These are phyloP conservation scores for Testicularia cyperi DNA, from an alignment of 1,284 basidiomycete genomes.

Conservation along the genomic window DNA sequence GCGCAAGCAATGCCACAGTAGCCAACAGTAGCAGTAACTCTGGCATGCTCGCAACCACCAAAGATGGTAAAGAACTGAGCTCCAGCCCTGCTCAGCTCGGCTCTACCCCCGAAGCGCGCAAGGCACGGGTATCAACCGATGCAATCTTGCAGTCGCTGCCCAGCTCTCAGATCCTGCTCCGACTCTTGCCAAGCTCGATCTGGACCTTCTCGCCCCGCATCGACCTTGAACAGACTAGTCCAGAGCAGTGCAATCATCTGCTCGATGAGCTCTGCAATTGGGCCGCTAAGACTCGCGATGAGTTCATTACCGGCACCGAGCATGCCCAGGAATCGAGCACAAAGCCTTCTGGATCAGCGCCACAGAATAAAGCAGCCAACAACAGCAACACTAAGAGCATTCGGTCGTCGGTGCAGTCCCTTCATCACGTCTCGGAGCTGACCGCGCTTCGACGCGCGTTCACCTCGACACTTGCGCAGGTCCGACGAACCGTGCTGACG, in stretches of 20 bases:
- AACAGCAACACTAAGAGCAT: too few relatives aligned
- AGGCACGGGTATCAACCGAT: slow-evolving; percentile 14
- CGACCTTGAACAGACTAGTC: slow-evolving; percentile 2
- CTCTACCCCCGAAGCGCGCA: too few relatives aligned
- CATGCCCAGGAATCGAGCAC: too few relatives aligned
- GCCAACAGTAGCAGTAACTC: too few relatives aligned
- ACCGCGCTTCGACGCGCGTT: background rate
- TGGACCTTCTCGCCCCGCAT: slow-evolving; percentile 18
- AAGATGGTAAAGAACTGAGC: too few relatives aligned
- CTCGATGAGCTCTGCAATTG: background rate
- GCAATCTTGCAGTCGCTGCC: slow-evolving; percentile 20
- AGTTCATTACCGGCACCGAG: too few relatives aligned
- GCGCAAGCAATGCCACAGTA: background rate
- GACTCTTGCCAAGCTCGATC: slow-evolving; percentile 17
- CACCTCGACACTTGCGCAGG: background rate
- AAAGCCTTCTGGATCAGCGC: too few relatives aligned
- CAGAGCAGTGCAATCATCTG: background rate
- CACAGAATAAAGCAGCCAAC: too few relatives aligned
- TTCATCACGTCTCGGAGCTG: background rate
- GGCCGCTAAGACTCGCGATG: background rate
- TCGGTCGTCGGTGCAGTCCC: too few relatives aligned
- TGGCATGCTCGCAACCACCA: too few relatives aligned
- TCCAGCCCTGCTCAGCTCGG: too few relatives aligned
- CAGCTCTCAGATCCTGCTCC: slow-evolving; percentile 20
- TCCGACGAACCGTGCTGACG: background rate